Conservation (phyloP, 768 basidiomycete species). For the Boletus vinaceobasis region DNA sequence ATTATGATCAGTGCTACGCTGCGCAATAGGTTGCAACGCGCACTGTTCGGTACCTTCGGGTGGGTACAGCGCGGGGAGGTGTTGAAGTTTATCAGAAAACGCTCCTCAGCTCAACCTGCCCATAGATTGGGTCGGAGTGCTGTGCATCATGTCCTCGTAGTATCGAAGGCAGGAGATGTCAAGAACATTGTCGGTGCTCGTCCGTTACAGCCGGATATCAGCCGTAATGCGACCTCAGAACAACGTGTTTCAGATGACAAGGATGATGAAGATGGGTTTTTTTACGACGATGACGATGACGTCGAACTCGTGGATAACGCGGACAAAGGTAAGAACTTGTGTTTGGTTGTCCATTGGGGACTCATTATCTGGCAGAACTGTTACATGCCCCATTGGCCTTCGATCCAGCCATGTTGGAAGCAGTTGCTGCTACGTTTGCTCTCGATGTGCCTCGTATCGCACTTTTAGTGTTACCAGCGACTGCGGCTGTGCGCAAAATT, state of each 20-base stretch:
- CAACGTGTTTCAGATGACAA: neutral
- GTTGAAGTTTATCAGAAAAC: slow-evolving; percentile 22
- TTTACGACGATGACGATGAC: slow-evolving; percentile 25
- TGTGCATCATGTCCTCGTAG: slow-evolving; percentile 58
- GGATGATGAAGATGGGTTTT: slow-evolving; percentile 15
- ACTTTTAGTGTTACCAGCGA: slow-evolving; percentile 64
- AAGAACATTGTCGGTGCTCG: slow-evolving; percentile 53
- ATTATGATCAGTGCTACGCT: slow-evolving; percentile 72
- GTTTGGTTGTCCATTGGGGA: neutral
- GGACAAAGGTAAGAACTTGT: slow-evolving; percentile 20
- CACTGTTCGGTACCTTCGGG: slow-evolving; percentile 50
- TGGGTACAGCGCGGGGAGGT: slow-evolving; percentile 52
- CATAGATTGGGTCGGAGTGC: slow-evolving; percentile 30
- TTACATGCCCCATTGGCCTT: slow-evolving; percentile 48
- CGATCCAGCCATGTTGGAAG: slow-evolving; percentile 57
- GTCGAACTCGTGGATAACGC: slow-evolving; percentile 14
- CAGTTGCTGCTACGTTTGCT: slow-evolving; percentile 67
- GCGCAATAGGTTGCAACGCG: slow-evolving; percentile 39
- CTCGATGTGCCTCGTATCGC: slow-evolving; percentile 67
- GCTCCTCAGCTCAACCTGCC: slow-evolving; percentile 25
- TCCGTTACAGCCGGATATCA: slow-evolving; percentile 2
- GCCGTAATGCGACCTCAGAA: neutral
- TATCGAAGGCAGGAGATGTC: slow-evolving; percentile 49
- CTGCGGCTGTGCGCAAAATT: slow-evolving; percentile 56
- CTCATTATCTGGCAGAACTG: slow-evolving; percentile 39